Percentiles rank a stretch among this genome's conserved stretches.
These are phyloP conservation scores for Stropharia rugosoannulata DNA, from an alignment of 768 basidiomycete species.

Conservation along the genomic window DNA sequence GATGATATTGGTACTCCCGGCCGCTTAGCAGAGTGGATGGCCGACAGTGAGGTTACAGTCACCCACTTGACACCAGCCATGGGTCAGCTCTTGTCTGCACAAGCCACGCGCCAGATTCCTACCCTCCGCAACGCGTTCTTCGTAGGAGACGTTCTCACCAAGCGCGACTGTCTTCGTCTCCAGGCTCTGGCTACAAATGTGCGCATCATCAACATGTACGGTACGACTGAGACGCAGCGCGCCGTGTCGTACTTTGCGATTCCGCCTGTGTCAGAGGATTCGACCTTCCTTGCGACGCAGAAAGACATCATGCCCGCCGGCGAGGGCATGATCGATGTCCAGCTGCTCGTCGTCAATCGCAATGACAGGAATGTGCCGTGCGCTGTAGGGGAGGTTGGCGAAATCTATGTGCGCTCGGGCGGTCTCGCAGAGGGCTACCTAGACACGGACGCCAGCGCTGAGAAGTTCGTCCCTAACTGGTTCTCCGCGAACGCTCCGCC, in stretches of 20 bases:
- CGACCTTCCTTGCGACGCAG: conserved; percentile 88
- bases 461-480: conserved; percentile 97
- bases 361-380: conserved; percentile 82
- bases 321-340: conserved; percentile 96
- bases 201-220: conserved; percentile 98
- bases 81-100: conserved; percentile 92
- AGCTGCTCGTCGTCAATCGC: conserved; percentile 94
- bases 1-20: conserved; percentile 98
- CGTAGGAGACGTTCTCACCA: conserved; percentile 98
- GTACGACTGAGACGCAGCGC: conserved; percentile 98
- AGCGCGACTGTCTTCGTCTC: conserved; percentile 93
- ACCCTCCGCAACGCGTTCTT: conserved; percentile 92
- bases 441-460: conserved; percentile 74
- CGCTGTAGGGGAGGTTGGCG: conserved; percentile 94
- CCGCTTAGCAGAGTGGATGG: conserved; percentile 98
- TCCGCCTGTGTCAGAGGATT: conserved; percentile 78
- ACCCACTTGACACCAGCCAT: conserved; percentile 98
- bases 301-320: conserved; percentile 99
- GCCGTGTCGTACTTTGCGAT: conserved; percentile 97
- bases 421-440: conserved; percentile 95
- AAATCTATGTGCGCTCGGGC: conserved; percentile 97
- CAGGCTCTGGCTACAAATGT: conserved; percentile 93
- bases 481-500: conserved; percentile 52
- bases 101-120: conserved; percentile 82
- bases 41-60: conserved; percentile 84